Evolutionary conservation across 192 early-diverging fungal genomes (phyloP).

Genomic region (Coemansia sp.): DNA sequence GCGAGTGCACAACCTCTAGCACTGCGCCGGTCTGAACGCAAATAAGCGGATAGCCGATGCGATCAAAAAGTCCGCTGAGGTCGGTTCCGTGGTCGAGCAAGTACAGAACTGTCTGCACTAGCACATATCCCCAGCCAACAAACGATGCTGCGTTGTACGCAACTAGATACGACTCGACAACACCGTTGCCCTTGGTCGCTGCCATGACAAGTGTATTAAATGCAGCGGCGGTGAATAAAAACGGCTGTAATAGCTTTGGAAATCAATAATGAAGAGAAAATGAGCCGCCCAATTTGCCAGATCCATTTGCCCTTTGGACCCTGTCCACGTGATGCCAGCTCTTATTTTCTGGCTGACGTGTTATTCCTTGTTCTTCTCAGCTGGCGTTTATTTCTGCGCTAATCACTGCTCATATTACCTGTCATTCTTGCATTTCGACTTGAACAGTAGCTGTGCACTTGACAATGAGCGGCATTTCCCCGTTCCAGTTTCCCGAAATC

Average conservation of each 20-base stretch:
- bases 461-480: neutral
- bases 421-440: neutral
- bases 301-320: no score
- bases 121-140: slow-evolving; percentile 77
- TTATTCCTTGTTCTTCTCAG: neutral
- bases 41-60: slow-evolving; percentile 62
- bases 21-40: slow-evolving; percentile 81
- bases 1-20: slow-evolving; percentile 71
- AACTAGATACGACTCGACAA: slow-evolving; percentile 67
- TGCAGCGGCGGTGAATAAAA: neutral
- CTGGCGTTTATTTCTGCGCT: neutral
- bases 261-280: no score
- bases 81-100: slow-evolving; percentile 59
- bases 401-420: neutral
- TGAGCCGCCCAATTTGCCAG: no score
- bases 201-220: slow-evolving; percentile 1
- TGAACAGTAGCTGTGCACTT: neutral
- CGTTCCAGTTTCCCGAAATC: slow-evolving; percentile 77
- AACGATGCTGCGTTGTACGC: slow-evolving; percentile 83
- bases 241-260: neutral
- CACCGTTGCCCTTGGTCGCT: slow-evolving; percentile 20
- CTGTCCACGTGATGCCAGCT: neutral
- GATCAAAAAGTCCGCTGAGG: slow-evolving; percentile 62
- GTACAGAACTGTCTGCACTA: slow-evolving; percentile 58
- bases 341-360: neutral